Conservation (phyloP, 1,284 basidiomycete species). For the Pseudozyma pruni region DNA sequence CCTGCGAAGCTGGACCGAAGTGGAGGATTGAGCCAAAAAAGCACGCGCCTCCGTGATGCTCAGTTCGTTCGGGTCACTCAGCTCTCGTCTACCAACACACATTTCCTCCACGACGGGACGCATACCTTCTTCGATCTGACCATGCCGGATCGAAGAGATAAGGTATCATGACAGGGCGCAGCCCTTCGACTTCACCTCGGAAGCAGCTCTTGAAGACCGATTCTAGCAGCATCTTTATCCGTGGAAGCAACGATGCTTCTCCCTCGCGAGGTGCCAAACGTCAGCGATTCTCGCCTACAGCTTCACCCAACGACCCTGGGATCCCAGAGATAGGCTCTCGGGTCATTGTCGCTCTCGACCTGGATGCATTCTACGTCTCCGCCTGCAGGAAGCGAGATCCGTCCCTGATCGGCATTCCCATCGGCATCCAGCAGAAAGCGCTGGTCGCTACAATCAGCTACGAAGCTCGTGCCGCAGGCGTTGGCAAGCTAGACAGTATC, state of each 20-base stretch:
- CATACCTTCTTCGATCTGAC: not conserved
- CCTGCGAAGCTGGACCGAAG: slow-evolving; percentile 2
- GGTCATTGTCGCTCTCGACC: slow-evolving; percentile 50
- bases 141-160: slow-evolving; percentile 11
- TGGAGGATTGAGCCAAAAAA: slow-evolving; percentile 17
- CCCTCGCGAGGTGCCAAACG: slow-evolving; percentile 11
- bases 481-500: slow-evolving; percentile 66
- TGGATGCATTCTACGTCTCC: slow-evolving; percentile 66
- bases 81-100: slow-evolving; percentile 3
- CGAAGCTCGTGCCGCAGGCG: slow-evolving; percentile 67
- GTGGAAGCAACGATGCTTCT: not conserved
- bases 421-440: slow-evolving; percentile 69
- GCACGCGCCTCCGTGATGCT: slow-evolving; percentile 9
- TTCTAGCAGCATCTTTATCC: not conserved
- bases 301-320: not conserved
- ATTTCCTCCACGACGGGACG: not conserved
- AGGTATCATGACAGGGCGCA: slow-evolving; percentile 35
- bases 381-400: slow-evolving; percentile 67
- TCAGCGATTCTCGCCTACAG: slow-evolving; percentile 1
- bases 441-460: slow-evolving; percentile 69
- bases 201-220: slow-evolving; percentile 9
- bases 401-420: slow-evolving; percentile 63
- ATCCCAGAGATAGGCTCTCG: slow-evolving; percentile 12
- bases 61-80: no score
- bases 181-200: slow-evolving; percentile 26